Percentiles rank a stretch among this genome's conserved stretches.
Conservation (phyloP, 176 grass and related monocot species). For the Aegilops bicornis region DNA sequence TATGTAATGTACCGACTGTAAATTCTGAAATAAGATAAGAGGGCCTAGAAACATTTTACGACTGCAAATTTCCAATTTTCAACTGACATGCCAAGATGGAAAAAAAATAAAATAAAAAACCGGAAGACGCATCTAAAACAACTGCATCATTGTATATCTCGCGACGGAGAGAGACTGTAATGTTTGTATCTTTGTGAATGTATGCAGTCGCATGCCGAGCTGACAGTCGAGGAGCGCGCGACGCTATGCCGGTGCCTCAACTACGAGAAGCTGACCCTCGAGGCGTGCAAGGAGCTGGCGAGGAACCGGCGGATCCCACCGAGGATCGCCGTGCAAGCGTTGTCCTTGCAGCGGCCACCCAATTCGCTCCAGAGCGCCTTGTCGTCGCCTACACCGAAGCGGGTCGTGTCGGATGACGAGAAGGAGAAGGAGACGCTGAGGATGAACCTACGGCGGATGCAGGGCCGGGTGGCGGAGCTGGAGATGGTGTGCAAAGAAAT, state of each 20-base stretch:
- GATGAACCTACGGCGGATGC: slow-evolving; percentile 74
- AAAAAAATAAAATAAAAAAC: too few species aligned
- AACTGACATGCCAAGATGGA: too few species aligned
- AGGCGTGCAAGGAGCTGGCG: slow-evolving; percentile 91
- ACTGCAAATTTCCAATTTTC: too few species aligned
- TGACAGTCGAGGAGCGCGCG: slow-evolving; percentile 60
- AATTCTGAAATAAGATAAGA: too few species aligned
- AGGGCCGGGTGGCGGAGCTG: slow-evolving; percentile 77
- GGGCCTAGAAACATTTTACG: too few species aligned
- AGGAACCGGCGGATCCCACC: slow-evolving; percentile 79
- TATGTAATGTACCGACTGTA: too few species aligned
- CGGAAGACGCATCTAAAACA: too few species aligned
- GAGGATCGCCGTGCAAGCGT: slow-evolving; percentile 72
- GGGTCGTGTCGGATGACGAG: slow-evolving; percentile 30
- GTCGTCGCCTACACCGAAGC: slow-evolving; percentile 34
- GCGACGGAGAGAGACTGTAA: not conserved
- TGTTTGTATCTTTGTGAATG: not conserved
- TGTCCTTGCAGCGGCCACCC: slow-evolving; percentile 59
- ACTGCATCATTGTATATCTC: not conserved
- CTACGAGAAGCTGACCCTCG: slow-evolving; percentile 86
- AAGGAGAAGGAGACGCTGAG: slow-evolving; percentile 63
- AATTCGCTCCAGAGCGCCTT: slow-evolving; percentile 30
- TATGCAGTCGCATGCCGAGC: slow-evolving; percentile 56
- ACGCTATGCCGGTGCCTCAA: slow-evolving; percentile 85
- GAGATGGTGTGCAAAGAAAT: slow-evolving; percentile 83